Evolutionary conservation across 495 filamentous ascomycete genomes (phyloP).

Genomic region (Aspergillus steynii): DNA sequence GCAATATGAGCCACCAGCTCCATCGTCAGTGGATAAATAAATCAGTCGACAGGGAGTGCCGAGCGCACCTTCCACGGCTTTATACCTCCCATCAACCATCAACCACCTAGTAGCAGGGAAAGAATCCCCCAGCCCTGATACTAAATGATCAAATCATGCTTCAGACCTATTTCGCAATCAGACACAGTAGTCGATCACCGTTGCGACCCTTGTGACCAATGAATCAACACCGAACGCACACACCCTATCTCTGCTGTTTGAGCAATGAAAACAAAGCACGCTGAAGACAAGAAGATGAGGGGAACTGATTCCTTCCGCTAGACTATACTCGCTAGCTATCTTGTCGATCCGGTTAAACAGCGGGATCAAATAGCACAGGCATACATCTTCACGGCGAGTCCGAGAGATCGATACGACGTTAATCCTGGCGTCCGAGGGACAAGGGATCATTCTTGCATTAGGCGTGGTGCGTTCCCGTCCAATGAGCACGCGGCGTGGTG

Average conservation of each 20-base stretch:
- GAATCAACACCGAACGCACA: too few species aligned
- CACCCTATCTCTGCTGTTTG: too few species aligned
- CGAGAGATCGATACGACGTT: not conserved
- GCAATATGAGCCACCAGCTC: too few species aligned
- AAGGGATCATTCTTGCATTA: not conserved
- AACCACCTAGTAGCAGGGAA: not conserved
- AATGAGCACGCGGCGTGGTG: not conserved
- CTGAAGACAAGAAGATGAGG: too few species aligned
- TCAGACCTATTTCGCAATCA: not conserved
- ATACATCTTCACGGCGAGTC: not conserved
- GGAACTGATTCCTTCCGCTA: too few species aligned
- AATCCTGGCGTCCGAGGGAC: too few species aligned
- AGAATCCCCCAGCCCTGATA: not conserved
- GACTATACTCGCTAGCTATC: too few species aligned
- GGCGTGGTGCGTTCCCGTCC: not conserved
- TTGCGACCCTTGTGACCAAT: too few species aligned
- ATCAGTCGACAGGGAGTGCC: not conserved
- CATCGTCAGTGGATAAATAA: not conserved
- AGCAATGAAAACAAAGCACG: too few species aligned
- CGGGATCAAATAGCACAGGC: too few species aligned
- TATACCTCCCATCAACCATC: constrained; percentile 14
- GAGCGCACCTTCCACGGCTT: not conserved
- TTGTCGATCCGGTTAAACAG: too few species aligned
- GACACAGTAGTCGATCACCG: too few species aligned
- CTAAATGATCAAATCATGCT: constrained; percentile 5